These are phyloP conservation scores for Botrytis medusae DNA, from an alignment of 2,329 filamentous ascomycete genomes.

Conservation along the genomic window DNA sequence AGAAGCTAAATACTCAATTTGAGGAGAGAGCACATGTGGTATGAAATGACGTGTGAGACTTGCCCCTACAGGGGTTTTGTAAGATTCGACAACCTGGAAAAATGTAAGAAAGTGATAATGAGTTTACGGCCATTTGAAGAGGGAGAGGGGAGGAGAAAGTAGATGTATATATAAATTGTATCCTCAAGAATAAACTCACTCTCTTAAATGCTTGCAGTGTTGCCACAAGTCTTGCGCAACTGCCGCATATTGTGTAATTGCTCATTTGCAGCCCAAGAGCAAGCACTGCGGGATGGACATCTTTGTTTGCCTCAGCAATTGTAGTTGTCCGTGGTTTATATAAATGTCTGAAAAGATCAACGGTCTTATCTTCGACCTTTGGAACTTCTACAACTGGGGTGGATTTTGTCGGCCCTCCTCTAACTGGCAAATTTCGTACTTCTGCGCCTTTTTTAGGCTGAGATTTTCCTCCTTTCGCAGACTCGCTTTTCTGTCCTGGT, in stretches of 20 bases:
- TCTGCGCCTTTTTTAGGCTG: constrained; percentile 41
- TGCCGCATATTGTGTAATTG: constrained; percentile 79
- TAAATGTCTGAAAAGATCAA: constrained; percentile 79
- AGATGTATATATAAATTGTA: neutral
- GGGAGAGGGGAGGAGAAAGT: neutral
- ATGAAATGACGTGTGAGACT: constrained; percentile 90
- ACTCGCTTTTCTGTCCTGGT: constrained; percentile 32
- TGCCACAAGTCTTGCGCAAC: constrained; percentile 81
- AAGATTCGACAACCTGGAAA: constrained; percentile 80
- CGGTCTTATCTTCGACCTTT: constrained; percentile 62
- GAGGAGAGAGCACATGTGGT: constrained; percentile 84
- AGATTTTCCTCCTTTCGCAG: constrained; percentile 42
- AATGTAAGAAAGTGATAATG: constrained; percentile 22
- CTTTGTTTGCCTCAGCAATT: constrained; percentile 61
- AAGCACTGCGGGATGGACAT: constrained; percentile 83
- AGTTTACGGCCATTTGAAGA: neutral
- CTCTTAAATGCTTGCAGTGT: constrained; percentile 88
- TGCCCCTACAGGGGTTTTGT: constrained; percentile 80
- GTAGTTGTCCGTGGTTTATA: constrained; percentile 69
- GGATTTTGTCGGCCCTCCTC: constrained; percentile 31
- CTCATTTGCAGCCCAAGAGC: constrained; percentile 85
- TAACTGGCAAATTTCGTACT: constrained; percentile 31
- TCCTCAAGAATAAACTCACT: constrained; percentile 48
- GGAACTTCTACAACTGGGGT: constrained; percentile 47
- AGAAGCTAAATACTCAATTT: constrained; percentile 91